Conservation (phyloP, 2,329 filamentous ascomycete species). For the Colletotrichum tanaceti region DNA sequence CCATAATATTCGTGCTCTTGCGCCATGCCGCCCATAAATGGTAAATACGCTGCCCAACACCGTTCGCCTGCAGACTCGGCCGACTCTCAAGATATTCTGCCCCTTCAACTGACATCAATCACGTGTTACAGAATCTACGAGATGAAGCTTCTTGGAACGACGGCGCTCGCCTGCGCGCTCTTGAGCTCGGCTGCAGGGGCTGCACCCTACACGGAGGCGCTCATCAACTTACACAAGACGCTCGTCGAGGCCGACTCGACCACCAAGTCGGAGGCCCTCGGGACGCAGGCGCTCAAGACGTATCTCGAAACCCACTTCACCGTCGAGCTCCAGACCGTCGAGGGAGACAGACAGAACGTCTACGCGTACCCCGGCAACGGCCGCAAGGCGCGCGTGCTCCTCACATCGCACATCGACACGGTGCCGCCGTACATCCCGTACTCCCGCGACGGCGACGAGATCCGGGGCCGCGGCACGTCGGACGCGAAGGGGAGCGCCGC, state of each 20-base stretch:
- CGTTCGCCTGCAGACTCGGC: not conserved
- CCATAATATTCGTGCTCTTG: not conserved
- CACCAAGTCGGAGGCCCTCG: constrained; percentile 73
- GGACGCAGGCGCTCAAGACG: constrained; percentile 74
- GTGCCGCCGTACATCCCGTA: constrained; percentile 81
- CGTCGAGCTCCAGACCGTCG: constrained; percentile 50
- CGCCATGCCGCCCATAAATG: constrained; percentile 10
- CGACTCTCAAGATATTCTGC: not conserved
- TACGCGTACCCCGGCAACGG: constrained; percentile 71
- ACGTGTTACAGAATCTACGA: not conserved
- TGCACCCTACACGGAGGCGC: constrained; percentile 57
- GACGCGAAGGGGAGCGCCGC: constrained; percentile 79
- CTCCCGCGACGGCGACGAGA: constrained; percentile 64
- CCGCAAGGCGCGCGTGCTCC: constrained; percentile 67
- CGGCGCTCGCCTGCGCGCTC: not conserved
- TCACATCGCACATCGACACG: constrained; percentile 85
- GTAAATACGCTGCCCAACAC: not conserved
- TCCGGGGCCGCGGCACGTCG: constrained; percentile 79
- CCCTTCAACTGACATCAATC: not conserved
- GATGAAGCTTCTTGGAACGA: not conserved
- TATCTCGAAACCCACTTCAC: constrained; percentile 69
- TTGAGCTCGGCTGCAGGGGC: constrained; percentile 28
- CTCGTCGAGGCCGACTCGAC: constrained; percentile 80
- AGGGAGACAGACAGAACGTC: constrained; percentile 74
- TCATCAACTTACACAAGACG: constrained; percentile 80